Base-by-base conservation (phyloP, 2,329 filamentous ascomycete species). In the Pezicula neosporulosa region DNA sequence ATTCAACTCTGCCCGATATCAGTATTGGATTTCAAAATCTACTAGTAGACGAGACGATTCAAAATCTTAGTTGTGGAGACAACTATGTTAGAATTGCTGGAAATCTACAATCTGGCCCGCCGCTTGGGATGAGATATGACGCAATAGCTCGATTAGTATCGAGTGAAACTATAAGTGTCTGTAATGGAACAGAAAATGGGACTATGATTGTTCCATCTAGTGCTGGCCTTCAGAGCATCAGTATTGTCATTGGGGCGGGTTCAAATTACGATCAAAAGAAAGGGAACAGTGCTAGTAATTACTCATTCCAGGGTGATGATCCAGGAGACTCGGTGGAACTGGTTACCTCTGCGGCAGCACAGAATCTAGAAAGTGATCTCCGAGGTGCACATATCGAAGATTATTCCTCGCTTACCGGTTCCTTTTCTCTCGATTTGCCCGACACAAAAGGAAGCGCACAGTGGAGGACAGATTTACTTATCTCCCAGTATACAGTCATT, bases 181-280 rank as follows among this genome's bases (percentile, higher is more conserved):
- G 60, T 36, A 44, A 47, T 16, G 46, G 60, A n/a, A 38, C 55
- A 4, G 54, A 52, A 13, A 47, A 54, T 13, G 68, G 63, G 15
- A 58, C 55, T 1, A 55, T 75, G 16, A 57, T 57, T 1, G 56
- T 75, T 16, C 52, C 61, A 6, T 54, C 68, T 1, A 51, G 44
- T 0, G 33, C 55, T 8, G 21, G 56, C 4, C 56, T 65, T 6
- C 63, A 53, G 2, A 60, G 56, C 9, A 39, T 72, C 9, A 66
- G 68, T 27, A 7, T 81, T 6, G 65, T 80, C 0, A 59, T 80
- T 15, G 70, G 71, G 5, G 72, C 69, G 1, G 67, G 64, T 6
- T 79, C 77, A 1, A 70, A 81, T 51, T 82, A 77, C 49, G 76
- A 81, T 44, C 65, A 74, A 48, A 73, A 66, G 3, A 73, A 75